Base-by-base conservation (phyloP, 495 filamentous ascomycete genomes). In the Aspergillus baeticus region DNA sequence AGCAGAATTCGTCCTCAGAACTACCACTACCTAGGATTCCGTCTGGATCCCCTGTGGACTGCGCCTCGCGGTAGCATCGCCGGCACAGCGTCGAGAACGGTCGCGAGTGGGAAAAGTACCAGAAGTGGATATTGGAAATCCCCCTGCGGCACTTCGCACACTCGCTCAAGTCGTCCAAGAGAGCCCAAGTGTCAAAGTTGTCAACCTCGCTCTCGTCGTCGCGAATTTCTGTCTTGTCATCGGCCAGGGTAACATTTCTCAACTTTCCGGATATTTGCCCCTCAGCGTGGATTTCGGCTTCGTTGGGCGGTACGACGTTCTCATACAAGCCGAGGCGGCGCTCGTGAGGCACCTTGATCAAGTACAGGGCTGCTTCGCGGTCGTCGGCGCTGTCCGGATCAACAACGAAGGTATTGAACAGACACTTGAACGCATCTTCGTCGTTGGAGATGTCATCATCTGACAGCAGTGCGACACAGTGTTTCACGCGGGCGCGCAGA, bases 41-140 rank as follows among this genome's bases (percentile, higher is more conserved):
- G 11, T 7, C 13, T 29, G 6, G 4, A 33, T 21, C 31, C 1
- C 3, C 10, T 3, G 15, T 22, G 6, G n/a, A 36, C 29, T 21
- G 31, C 15, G 36, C 6, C 6, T 49, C 6, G 5, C 33, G 31
- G 31, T 46, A 47, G 31, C 46, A 49, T 4, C 31, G 22, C n/a
- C 21, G 31, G 39, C 56, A 58, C 13, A 51, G 22, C 2, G 41
- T 22, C n/a, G 48, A 20, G 11, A 26, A 33, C 1, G 56, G 48
- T 18, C 56, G 53, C 10, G 48, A 41, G 10, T 49, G 56, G 33
- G 48, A 58, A 49, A 53, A 53, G 22, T 52, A 54, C 48, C 41
- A 53, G 8, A 26, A 5, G 20, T 39, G 15, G 22, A 53, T 37
- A 10, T 3, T 17, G 11, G 2, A 0, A 13, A 58, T 39, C 17